Conservation (phyloP, 179 eudicot species). For the Corrigiola litoralis region DNA sequence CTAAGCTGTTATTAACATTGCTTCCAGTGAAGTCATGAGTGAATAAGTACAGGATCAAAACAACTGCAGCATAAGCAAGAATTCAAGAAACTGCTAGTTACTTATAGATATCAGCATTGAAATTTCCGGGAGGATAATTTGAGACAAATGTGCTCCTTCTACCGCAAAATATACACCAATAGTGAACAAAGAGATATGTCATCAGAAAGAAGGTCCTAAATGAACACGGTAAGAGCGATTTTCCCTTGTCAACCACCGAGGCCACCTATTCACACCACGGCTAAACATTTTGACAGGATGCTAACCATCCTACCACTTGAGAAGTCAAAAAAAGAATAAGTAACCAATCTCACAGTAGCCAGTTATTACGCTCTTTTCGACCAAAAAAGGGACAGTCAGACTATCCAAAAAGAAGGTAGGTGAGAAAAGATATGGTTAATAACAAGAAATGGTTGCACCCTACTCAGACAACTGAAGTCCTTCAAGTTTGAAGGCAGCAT, state of each 20-base stretch:
- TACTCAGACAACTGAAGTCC: slow-evolving; percentile 12
- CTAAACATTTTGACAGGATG: no score
- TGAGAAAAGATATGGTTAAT: background rate
- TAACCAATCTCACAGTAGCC: background rate
- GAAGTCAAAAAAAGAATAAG: slow-evolving; percentile 8
- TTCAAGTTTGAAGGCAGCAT: slow-evolving; percentile 70
- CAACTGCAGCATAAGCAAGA: no score
- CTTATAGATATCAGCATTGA: background rate
- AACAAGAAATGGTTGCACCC: background rate
- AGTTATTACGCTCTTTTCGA: slow-evolving; percentile 10
- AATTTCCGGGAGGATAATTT: background rate
- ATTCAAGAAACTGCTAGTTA: background rate
- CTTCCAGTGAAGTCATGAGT: no score
- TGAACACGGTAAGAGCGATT: background rate
- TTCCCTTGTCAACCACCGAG: background rate
- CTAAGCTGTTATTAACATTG: no score
- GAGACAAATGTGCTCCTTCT: slow-evolving; percentile 11
- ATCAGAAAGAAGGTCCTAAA: background rate
- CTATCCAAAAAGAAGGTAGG: background rate
- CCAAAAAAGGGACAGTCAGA: background rate
- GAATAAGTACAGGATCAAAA: no score
- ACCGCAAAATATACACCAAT: slow-evolving; percentile 19
- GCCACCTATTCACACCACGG: slow-evolving; percentile 18
- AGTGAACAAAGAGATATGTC: background rate
- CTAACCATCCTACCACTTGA: slow-evolving; percentile 11